Evolutionary conservation across 2,329 filamentous ascomycete genomes (phyloP).

Genomic region (Fusarium sp.): DNA sequence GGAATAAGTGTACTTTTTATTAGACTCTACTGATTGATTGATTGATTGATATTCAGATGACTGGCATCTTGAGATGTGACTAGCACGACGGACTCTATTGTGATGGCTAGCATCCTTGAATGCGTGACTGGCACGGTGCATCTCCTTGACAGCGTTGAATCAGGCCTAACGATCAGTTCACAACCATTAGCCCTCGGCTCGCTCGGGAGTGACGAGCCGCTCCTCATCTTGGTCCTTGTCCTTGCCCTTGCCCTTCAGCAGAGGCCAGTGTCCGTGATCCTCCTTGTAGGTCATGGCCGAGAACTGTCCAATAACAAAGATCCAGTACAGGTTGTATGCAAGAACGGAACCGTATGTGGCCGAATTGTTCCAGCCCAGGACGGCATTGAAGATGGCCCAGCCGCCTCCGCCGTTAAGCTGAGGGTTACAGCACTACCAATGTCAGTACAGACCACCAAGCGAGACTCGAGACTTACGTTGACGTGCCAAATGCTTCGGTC

Average conservation of each 20-base stretch:
- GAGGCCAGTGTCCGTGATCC: conserved; percentile 62
- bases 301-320: conserved; percentile 79
- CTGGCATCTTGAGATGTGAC: conserved; percentile 1
- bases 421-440: conserved; percentile 79
- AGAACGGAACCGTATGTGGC: conserved; percentile 89
- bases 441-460: background rate
- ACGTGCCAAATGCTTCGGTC: conserved; percentile 84
- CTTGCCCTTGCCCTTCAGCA: conserved; percentile 52
- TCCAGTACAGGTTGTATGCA: conserved; percentile 90
- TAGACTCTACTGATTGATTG: conserved; percentile 8
- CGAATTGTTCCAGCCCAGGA: conserved; percentile 89
- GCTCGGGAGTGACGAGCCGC: conserved; percentile 3
- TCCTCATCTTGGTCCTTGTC: conserved; percentile 26
- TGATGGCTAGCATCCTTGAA: background rate
- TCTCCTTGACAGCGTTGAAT: background rate
- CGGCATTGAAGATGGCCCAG: conserved; percentile 89
- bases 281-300: conserved; percentile 75
- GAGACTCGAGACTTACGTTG: conserved; percentile 66
- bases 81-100: background rate
- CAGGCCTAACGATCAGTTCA: background rate
- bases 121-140: background rate
- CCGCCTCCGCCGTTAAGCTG: conserved; percentile 78
- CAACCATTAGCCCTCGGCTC: background rate
- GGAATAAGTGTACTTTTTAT: conserved; percentile 20
- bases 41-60: background rate